These are phyloP conservation scores for Aschersonia sp. DNA, from an alignment of 2,329 filamentous ascomycete genomes.

Conservation along the genomic window DNA sequence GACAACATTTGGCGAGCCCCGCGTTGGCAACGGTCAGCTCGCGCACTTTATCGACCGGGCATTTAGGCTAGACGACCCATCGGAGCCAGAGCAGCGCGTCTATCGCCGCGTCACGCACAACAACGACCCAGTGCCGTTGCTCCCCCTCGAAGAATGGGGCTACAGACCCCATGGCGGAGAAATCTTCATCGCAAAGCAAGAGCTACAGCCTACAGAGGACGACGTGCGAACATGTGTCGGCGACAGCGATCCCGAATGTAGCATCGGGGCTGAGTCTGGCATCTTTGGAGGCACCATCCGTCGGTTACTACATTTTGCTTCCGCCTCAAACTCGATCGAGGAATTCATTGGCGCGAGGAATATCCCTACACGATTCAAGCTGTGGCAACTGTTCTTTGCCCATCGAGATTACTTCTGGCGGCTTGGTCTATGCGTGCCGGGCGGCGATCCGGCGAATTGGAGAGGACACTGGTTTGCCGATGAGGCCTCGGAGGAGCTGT, in stretches of 20 bases:
- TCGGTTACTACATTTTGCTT: constrained; percentile 10
- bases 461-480: constrained; percentile 12
- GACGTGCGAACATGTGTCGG: constrained; percentile 65
- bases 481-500: constrained; percentile 6
- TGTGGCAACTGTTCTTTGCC: constrained; percentile 89
- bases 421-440: constrained; percentile 76
- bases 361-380: constrained; percentile 47
- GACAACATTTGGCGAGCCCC: constrained; percentile 88
- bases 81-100: constrained; percentile 16
- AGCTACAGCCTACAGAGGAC: constrained; percentile 49
- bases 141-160: constrained; percentile 80
- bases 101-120: constrained; percentile 77
- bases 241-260: constrained; percentile 57
- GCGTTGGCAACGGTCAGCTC: constrained; percentile 43
- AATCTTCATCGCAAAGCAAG: constrained; percentile 63
- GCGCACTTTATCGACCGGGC: constrained; percentile 38
- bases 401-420: constrained; percentile 97
- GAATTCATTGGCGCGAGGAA: constrained; percentile 22
- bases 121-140: constrained; percentile 75
- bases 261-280: constrained; percentile 40
- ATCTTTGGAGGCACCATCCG: constrained; percentile 11
- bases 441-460: constrained; percentile 59
- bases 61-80: constrained; percentile 27
- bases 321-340: constrained; percentile 10
- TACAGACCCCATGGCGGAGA: constrained; percentile 78